Percentiles rank a stretch among this genome's conserved stretches.
These are phyloP conservation scores for Clonostachys chloroleuca DNA, from an alignment of 2,329 filamentous ascomycete genomes.

Conservation along the genomic window DNA sequence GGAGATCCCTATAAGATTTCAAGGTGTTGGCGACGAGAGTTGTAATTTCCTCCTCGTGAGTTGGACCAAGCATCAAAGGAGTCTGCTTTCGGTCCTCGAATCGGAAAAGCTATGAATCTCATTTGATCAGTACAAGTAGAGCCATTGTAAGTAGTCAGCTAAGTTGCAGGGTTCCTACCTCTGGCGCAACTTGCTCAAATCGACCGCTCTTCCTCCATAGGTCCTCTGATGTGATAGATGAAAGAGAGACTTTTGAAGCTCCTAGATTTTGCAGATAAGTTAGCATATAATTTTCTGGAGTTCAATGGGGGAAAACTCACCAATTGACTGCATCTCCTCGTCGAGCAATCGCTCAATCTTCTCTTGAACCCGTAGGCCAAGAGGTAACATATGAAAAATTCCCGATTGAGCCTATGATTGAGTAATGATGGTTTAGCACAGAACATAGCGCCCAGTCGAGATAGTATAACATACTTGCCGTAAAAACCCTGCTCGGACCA, in stretches of 20 bases:
- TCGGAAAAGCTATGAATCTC: constrained; percentile 61
- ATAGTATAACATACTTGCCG: constrained; percentile 51
- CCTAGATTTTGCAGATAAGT: constrained; percentile 33
- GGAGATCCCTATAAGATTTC: constrained; percentile 81
- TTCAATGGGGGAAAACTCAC: constrained; percentile 26
- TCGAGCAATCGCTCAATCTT: constrained; percentile 86
- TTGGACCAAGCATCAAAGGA: constrained; percentile 77
- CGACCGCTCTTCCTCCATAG: constrained; percentile 84
- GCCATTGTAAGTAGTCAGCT: not conserved
- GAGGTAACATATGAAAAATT: constrained; percentile 85
- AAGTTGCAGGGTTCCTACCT: constrained; percentile 41
- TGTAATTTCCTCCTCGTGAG: constrained; percentile 96
- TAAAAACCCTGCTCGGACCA: constrained; percentile 68
- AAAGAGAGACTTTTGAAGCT: constrained; percentile 78
- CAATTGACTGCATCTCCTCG: constrained; percentile 77
- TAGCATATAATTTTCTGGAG: not conserved
- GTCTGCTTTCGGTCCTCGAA: constrained; percentile 75
- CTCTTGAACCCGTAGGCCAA: constrained; percentile 81
- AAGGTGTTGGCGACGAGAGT: constrained; percentile 67
- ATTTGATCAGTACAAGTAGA: constrained; percentile 6
- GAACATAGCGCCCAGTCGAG: not conserved
- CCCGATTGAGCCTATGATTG: constrained; percentile 70
- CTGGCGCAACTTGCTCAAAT: constrained; percentile 65
- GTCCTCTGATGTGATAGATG: constrained; percentile 78
- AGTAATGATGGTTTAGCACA: constrained; percentile 2